Evolutionary conservation across 83 land plant species (phyloP), one percentile per base, ranked within the genome.

Genomic region (Thuja plicata): DNA sequence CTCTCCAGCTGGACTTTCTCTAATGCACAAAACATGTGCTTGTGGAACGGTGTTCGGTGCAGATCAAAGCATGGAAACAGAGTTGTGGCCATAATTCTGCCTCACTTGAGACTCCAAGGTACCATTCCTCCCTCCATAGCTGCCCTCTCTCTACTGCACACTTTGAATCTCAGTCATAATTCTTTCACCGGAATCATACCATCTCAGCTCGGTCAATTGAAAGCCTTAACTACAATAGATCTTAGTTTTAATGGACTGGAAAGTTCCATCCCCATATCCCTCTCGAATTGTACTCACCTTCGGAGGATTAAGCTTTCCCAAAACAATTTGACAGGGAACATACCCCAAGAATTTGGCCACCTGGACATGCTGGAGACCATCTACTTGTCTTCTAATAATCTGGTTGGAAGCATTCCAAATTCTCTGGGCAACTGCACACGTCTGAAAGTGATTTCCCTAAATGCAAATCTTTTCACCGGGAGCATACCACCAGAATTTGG

Each of bases 111-210:
- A 62, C 24, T 62, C n/a, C 9, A 62, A 62, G 71, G 71, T 24
- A 62, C 71, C 9, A 74, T 74, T 21, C 34, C 37, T 74, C 37
- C 78, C 0, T 74, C 15, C 38, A 34, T 74, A 32, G 37, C 3
- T 0, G 37, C 2, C 78, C 78, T 74, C 15, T 74, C 78, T 13
- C 40, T 57, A 11, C 87, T 92, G 30, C 73, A 87, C n/a, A 55
- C n/a, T 27, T 70, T 92, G 37, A 90, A 92, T 62, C 62, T 90
- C 17, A 55, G 90, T 15, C 37, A 78, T 10, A 92, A 92, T 71
- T 34, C 62, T 27, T 62, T 92, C 27, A 86, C 90, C 11, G 92
- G 90, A 17, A 24, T 46, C 54, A 92, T 92, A 34, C 93, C 93
- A 38, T 30, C 37, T 32, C 3, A 74, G 3, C 84, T 92, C 19